Evolutionary conservation across 2,329 filamentous ascomycete species (phyloP).

Genomic region (Amesomyces nigricolor): DNA sequence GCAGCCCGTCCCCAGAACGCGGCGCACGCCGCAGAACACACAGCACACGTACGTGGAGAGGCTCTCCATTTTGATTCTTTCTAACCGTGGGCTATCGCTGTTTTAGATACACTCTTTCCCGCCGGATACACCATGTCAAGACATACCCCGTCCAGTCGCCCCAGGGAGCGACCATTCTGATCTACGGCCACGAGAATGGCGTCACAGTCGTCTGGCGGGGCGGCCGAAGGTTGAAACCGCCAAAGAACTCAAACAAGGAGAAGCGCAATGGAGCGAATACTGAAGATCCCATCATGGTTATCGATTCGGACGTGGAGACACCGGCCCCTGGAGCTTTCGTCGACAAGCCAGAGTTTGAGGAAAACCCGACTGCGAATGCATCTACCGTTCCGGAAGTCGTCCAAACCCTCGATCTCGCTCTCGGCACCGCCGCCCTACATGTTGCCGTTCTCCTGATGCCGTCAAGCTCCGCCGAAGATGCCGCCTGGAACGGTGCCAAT

Average conservation of each 20-base stretch:
- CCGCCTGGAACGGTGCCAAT: conserved; percentile 41
- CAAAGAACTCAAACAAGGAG: conserved; percentile 34
- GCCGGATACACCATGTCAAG: conserved; percentile 54
- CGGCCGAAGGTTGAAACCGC: conserved; percentile 51
- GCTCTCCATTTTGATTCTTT: not conserved
- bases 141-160: conserved; percentile 57
- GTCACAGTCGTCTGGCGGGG: conserved; percentile 58
- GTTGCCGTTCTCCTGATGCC: conserved; percentile 52
- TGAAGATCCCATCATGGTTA: conserved; percentile 54
- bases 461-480: conserved; percentile 45
- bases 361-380: conserved; percentile 42
- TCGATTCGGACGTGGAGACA: conserved; percentile 59
- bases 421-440: conserved; percentile 51
- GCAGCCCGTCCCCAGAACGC: conserved; percentile 23
- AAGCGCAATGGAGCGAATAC: conserved; percentile 47
- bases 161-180: conserved; percentile 57
- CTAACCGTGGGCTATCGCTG: not conserved
- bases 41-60: conserved; percentile 23
- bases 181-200: conserved; percentile 60
- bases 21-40: conserved; percentile 28
- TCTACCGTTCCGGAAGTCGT: conserved; percentile 48
- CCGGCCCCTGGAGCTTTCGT: conserved; percentile 34
- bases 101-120: conserved; percentile 52
- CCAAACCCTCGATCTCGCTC: conserved; percentile 56
- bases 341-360: conserved; percentile 56